Evolutionary conservation across 2,329 filamentous ascomycete genomes (phyloP).

Genomic region (Monilinia laxa): DNA sequence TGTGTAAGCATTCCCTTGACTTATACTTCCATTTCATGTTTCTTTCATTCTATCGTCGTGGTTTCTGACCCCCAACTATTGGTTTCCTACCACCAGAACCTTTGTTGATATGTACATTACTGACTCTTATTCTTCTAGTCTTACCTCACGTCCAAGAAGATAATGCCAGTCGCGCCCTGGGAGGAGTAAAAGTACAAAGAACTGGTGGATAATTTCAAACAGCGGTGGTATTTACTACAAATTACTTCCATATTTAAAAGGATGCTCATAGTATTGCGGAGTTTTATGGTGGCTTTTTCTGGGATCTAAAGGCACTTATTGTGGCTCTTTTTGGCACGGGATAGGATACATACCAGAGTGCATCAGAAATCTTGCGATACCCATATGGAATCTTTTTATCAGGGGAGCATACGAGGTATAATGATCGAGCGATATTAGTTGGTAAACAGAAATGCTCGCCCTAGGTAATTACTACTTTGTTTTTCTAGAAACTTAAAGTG

Average conservation of each 20-base stretch:
- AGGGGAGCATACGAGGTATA: not conserved
- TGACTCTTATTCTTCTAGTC: not conserved
- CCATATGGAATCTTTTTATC: not conserved
- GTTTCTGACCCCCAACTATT: no score
- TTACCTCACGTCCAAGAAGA: not conserved
- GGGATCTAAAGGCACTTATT: not conserved
- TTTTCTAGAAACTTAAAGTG: no score
- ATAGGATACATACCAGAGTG: not conserved
- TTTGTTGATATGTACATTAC: not conserved
- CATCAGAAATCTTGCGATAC: not conserved
- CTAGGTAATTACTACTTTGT: no score
- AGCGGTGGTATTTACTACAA: not conserved
- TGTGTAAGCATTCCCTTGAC: not conserved
- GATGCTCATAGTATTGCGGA: not conserved
- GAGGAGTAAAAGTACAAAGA: not conserved
- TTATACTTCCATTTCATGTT: not conserved
- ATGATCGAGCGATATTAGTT: no score
- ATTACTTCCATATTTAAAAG: not conserved
- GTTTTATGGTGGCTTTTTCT: not conserved
- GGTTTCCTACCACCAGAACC: not conserved
- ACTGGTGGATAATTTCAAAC: no score
- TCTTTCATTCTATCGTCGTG: not conserved
- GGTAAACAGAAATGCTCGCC: no score
- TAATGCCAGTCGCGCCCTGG: not conserved
- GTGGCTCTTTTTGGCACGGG: not conserved